Conservation (phyloP, 2,329 filamentous ascomycete species). For the Aphanocladium album region DNA sequence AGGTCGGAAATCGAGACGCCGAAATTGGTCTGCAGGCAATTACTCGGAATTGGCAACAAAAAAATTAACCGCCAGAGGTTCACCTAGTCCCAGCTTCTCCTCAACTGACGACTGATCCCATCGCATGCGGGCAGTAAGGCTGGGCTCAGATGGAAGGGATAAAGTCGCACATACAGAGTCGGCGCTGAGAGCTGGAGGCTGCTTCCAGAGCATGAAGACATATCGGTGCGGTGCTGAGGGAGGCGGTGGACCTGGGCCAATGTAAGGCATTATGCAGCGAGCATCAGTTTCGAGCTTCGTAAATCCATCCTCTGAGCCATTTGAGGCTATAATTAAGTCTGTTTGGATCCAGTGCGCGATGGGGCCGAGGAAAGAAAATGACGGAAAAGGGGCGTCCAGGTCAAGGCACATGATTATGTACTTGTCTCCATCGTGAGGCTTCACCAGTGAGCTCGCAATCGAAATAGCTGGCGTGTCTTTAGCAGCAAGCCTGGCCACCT, state of each 20-base stretch:
- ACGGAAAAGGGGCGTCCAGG: constrained; percentile 42
- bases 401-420: constrained; percentile 29
- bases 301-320: constrained; percentile 2
- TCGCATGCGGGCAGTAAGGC: constrained; percentile 2
- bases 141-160: neutral
- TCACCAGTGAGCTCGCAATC: neutral
- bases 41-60: neutral
- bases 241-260: constrained; percentile 42
- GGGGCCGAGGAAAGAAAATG: constrained; percentile 36
- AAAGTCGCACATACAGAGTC: neutral
- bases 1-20: no score
- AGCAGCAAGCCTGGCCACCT: neutral
- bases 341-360: constrained; percentile 45
- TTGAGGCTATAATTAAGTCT: neutral
- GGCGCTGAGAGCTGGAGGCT: constrained; percentile 26
- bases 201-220: constrained; percentile 43
- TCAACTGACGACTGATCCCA: neutral
- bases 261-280: constrained; percentile 34
- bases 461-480: neutral
- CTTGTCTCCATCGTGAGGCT: neutral
- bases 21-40: no score
- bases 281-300: constrained; percentile 9
- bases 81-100: neutral
- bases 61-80: constrained; percentile 2
- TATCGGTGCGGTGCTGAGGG: constrained; percentile 44